Base-by-base conservation (phyloP, 805 yeast species). In the Ogataea pilisensis region DNA sequence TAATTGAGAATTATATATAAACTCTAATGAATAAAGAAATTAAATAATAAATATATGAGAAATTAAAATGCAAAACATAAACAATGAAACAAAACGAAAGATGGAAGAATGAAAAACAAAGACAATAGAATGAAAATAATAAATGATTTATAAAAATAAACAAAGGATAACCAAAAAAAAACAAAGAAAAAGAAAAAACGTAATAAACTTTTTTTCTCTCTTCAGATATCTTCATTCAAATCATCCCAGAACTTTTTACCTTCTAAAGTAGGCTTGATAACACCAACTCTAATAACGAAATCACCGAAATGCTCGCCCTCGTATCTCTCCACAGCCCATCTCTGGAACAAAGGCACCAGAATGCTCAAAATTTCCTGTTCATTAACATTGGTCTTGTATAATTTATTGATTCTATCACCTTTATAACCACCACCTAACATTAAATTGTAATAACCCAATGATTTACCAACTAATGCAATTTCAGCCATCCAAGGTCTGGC, bases 401-500 rank as follows among this genome's bases (percentile, higher is more conserved):
- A 75, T 70, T 91, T 91, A 72, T 91, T 91, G 53, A 91, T 68
- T 61, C 98, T 79, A 65, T 89, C 85, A 46, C 98, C 98, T 57
- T 83, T 83, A 65, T 84, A 90, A 30, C 96, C 96, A 60, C 98
- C 98, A 54, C 98, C 98, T 51, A 91, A 73, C 87, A 90, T 74
- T 66, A 91, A 74, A 66, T 91, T 91, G 68, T 91, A 91, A 14
- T 95, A 89, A 38, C 95, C 95, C 49, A 75, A 80, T 0, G 98
- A 96, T 64, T 91, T 91, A 63, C 98, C 98, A 43, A 91, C 95
- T 44, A 89, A 73, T 0, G 97, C 98, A 43, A 91, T 80, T 64
- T 91, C 98, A 4, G 97, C 98, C 38, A 91, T 69, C 97, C 97
- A 91, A 22, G 98, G 98, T 65, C 98, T 81, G 19, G 98, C 93